These are phyloP conservation scores for Colletotrichum sp. DNA, from an alignment of 2,329 filamentous ascomycete species.

Conservation along the genomic window DNA sequence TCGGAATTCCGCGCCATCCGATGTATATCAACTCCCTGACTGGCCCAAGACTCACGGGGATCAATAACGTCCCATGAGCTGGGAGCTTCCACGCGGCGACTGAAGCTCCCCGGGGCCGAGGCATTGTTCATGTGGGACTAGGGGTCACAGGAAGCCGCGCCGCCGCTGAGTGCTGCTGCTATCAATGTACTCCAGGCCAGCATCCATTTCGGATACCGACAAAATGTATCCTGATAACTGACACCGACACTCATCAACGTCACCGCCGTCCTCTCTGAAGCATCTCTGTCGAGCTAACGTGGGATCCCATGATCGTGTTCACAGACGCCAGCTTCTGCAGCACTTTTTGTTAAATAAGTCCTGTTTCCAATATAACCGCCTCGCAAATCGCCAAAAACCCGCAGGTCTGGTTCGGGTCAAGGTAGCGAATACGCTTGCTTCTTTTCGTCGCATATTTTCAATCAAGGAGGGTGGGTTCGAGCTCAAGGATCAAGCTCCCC, in stretches of 20 bases:
- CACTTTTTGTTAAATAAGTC: neutral
- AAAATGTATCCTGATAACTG: neutral
- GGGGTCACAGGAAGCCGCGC: neutral
- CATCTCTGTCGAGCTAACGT: neutral
- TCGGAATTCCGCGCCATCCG: neutral
- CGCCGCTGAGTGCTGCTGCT: neutral
- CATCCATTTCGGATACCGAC: too few species aligned
- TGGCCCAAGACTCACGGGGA: too few species aligned
- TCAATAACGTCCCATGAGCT: neutral
- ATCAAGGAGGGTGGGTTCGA: neutral
- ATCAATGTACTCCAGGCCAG: neutral
- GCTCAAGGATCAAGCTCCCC: neutral
- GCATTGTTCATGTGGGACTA: neutral
- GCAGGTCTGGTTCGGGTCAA: neutral
- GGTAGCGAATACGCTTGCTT: neutral
- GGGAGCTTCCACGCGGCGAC: neutral
- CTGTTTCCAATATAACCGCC: neutral
- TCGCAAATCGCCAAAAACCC: neutral
- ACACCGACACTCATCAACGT: neutral
- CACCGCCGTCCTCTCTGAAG: neutral
- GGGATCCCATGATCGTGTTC: neutral
- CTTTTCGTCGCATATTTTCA: neutral
- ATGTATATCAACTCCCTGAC: neutral
- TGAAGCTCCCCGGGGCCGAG: conserved; percentile 3
- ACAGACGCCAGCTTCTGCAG: neutral